Conservation (phyloP, 768 basidiomycete species). For the Termitomyces sp. region DNA sequence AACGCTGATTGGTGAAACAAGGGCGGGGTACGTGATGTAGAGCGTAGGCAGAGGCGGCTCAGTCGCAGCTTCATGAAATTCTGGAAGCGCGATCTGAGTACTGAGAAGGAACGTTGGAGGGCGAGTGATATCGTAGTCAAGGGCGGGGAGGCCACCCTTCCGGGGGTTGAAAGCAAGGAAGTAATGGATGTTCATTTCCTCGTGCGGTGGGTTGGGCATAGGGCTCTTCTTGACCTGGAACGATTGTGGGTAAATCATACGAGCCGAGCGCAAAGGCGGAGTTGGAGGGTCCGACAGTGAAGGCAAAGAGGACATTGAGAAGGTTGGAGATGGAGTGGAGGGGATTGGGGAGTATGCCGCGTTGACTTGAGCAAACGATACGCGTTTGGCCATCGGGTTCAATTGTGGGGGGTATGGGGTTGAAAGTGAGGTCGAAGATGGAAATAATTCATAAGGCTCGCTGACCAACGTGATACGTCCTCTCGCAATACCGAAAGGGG, state of each 20-base stretch:
- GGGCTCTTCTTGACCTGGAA: constrained; percentile 15
- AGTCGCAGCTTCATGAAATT: constrained; percentile 38
- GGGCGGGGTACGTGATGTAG: constrained; percentile 26
- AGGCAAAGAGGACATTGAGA: constrained; percentile 16
- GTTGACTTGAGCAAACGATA: constrained; percentile 34
- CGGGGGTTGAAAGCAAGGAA: constrained; percentile 33
- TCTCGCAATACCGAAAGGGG: constrained; percentile 7
- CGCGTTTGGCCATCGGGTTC: constrained; percentile 29
- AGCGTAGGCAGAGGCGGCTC: constrained; percentile 31
- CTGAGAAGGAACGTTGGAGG: constrained; percentile 23
- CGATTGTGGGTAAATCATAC: constrained; percentile 24
- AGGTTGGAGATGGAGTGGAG: constrained; percentile 30
- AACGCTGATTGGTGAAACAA: constrained; percentile 29
- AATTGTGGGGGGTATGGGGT: constrained; percentile 9
- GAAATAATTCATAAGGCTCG: constrained; percentile 5
- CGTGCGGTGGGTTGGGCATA: constrained; percentile 16
- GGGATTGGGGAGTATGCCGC: constrained; percentile 28
- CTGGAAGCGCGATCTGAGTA: constrained; percentile 18
- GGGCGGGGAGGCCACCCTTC: constrained; percentile 19
- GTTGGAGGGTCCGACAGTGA: constrained; percentile 30
- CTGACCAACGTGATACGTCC: neutral
- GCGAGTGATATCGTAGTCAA: constrained; percentile 32
- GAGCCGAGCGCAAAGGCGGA: constrained; percentile 24
- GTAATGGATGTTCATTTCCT: constrained; percentile 34
- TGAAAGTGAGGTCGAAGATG: constrained; percentile 6